Percentiles rank a stretch among this genome's conserved stretches.
phyloP scores from a whole-genome alignment of 176 grass and related monocot genomes.

The Typha latifolia region DNA sequence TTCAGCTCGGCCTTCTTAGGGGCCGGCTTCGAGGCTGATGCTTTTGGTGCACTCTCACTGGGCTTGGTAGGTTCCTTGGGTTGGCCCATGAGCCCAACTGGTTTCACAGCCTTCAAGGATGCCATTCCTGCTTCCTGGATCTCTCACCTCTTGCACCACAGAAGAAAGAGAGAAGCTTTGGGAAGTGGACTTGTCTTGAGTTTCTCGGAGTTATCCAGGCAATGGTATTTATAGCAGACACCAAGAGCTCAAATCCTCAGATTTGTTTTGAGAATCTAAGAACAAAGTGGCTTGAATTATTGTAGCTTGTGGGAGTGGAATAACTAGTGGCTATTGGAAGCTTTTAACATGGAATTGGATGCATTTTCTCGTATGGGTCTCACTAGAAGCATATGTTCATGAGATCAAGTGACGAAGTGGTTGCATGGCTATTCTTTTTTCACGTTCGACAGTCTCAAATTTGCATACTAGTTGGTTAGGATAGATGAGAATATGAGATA shows the following conservation, averaged over 20 bases:
- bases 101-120: conserved; percentile 51
- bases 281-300: conserved; percentile 78
- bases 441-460: no score
- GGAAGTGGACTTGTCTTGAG: conserved; percentile 27
- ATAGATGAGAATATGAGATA: not conserved
- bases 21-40: conserved; percentile 41
- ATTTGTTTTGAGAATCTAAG: conserved; percentile 29
- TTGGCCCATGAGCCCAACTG: conserved; percentile 31
- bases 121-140: conserved; percentile 35
- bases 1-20: conserved; percentile 74
- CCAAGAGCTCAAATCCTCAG: conserved; percentile 3
- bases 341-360: conserved; percentile 9
- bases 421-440: no score
- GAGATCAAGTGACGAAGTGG: not conserved
- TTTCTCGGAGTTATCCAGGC: not conserved
- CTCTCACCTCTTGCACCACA: not conserved
- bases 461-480: not conserved
- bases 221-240: conserved; percentile 56
- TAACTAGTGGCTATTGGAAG: conserved; percentile 20
- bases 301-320: conserved; percentile 39
- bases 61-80: conserved; percentile 46
- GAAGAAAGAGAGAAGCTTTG: conserved; percentile 17
- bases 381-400: conserved; percentile 12
- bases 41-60: conserved; percentile 35
- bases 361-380: conserved; percentile 3